Percentiles rank a stretch among this genome's conserved stretches.
phyloP scores from a whole-genome alignment of 2,329 filamentous ascomycete genomes.

The Fusarium albidum region DNA sequence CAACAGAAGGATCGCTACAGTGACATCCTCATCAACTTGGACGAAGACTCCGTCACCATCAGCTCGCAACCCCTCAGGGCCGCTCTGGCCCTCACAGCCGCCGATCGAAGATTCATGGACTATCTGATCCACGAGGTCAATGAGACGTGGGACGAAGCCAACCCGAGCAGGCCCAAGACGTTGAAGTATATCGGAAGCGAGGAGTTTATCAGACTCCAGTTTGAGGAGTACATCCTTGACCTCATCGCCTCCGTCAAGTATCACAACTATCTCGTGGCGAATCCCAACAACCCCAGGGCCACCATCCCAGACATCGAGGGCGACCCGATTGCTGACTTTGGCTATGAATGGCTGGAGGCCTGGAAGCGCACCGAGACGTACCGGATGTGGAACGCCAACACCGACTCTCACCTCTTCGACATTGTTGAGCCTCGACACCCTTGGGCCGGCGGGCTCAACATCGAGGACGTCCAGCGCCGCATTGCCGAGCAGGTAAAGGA shows the following conservation, averaged over 20 bases:
- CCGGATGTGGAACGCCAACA: conserved; percentile 81
- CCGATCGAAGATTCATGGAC: conserved; percentile 96
- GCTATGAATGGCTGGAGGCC: conserved; percentile 81
- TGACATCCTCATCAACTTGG: conserved; percentile 95
- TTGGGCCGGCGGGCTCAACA: conserved; percentile 88
- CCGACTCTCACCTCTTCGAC: conserved; percentile 90
- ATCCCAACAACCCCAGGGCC: conserved; percentile 73
- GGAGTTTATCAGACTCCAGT: conserved; percentile 96
- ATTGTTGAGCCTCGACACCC: conserved; percentile 94
- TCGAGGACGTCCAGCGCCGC: conserved; percentile 92
- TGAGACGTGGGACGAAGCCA: conserved; percentile 94
- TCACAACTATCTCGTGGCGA: conserved; percentile 73
- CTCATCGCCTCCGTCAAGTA: conserved; percentile 91
- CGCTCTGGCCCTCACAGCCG: conserved; percentile 80
- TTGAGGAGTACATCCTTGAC: conserved; percentile 94
- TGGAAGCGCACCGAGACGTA: conserved; percentile 94
- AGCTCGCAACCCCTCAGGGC: conserved; percentile 79
- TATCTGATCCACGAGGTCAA: conserved; percentile 92
- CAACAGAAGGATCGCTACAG: conserved; percentile 97
- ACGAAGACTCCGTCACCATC: conserved; percentile 86
- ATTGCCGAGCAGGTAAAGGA: conserved; percentile 93
- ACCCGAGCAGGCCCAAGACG: conserved; percentile 89
- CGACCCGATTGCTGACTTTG: conserved; percentile 86
- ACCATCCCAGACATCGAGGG: conserved; percentile 76
- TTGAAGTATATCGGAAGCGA: conserved; percentile 96